Percentiles rank a stretch among this genome's conserved stretches.
These are phyloP conservation scores for Musa itinerans DNA, from an alignment of 176 grass and related monocot species.

Conservation along the genomic window DNA sequence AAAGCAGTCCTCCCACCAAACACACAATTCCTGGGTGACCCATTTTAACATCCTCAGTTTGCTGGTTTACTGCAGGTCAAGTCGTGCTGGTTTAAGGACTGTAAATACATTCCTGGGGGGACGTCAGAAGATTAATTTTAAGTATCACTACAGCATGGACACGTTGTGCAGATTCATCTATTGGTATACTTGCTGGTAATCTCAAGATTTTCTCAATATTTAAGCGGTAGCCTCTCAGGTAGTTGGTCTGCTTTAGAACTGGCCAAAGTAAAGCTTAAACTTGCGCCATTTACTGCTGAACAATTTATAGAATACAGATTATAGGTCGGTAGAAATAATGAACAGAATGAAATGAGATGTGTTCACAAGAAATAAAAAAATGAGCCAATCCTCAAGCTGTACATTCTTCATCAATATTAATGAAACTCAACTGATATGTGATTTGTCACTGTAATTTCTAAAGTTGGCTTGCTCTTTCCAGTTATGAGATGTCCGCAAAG, in stretches of 20 bases:
- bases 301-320: neutral
- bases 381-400: no score
- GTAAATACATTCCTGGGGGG: neutral
- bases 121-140: neutral
- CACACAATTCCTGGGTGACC: neutral
- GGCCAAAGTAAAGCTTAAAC: neutral
- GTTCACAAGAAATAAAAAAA: no score
- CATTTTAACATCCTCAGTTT: neutral
- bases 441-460: no score
- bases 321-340: neutral
- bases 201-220: neutral
- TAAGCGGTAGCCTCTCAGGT: neutral
- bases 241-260: neutral
- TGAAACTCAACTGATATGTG: no score
- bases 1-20: neutral
- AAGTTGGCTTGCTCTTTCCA: no score
- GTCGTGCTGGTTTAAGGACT: constrained; percentile 30
- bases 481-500: no score
- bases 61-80: constrained; percentile 13
- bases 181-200: neutral
- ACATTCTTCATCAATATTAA: no score
- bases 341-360: no score
- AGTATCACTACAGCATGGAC: neutral
- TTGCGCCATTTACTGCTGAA: neutral
- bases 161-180: neutral